phyloP scores from a whole-genome alignment of 2,329 filamentous ascomycete genomes.

The Orbilia brochopaga region DNA sequence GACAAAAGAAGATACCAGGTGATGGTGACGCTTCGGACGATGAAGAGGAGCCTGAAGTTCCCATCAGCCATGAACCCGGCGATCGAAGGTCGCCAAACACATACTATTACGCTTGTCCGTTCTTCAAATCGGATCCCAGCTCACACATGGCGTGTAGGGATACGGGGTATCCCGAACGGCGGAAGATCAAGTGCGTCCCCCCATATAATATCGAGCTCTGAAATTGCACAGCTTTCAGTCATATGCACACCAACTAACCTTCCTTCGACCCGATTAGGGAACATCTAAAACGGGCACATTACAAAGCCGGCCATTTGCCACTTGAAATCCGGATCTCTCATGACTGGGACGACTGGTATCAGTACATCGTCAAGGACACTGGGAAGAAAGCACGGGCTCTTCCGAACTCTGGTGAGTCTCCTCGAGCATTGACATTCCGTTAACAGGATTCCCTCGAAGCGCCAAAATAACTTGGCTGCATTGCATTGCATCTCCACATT shows the following conservation, averaged over 20 bases:
- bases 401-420: slow-evolving; percentile 43
- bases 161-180: slow-evolving; percentile 37
- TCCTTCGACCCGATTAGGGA: slow-evolving; percentile 19
- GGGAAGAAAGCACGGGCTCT: slow-evolving; percentile 27
- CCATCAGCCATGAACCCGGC: slow-evolving; percentile 25
- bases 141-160: slow-evolving; percentile 37
- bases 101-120: slow-evolving; percentile 34
- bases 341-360: slow-evolving; percentile 45
- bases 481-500: slow-evolving; percentile 15
- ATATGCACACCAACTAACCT: slow-evolving; percentile 12
- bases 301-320: slow-evolving; percentile 24
- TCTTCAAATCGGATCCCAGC: slow-evolving; percentile 45
- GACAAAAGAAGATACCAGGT: slow-evolving; percentile 34
- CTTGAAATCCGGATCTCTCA: slow-evolving; percentile 44
- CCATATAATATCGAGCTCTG: background rate
- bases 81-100: slow-evolving; percentile 10
- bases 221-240: background rate
- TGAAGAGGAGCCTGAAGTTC: no score
- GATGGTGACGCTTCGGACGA: no score
- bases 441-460: background rate
- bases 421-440: slow-evolving; percentile 1
- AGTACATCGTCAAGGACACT: slow-evolving; percentile 44
- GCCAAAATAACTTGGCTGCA: slow-evolving; percentile 16
- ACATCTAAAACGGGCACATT: slow-evolving; percentile 43
- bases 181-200: slow-evolving; percentile 46